A percentile compares a stretch with the other conserved stretches of the same genome.
Conservation (phyloP, 1,139 yeast species). For the Protomyces lactucae-debilis region DNA sequence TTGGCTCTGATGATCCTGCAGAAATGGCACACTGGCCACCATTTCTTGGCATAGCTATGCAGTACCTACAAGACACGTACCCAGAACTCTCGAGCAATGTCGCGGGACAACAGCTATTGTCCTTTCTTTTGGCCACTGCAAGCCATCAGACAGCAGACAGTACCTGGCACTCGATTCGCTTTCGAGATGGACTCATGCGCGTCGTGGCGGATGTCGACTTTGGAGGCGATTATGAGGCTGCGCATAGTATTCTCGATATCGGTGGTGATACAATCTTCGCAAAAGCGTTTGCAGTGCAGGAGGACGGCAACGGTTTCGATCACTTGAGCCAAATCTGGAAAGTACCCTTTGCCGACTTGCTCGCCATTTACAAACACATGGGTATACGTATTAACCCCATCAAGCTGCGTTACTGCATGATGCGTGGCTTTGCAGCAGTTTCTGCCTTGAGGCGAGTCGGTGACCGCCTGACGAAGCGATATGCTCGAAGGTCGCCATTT, state of each 20-base stretch:
- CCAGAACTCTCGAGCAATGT: neutral
- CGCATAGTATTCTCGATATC: conserved; percentile 52
- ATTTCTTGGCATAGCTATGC: conserved; percentile 46
- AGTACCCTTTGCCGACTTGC: conserved; percentile 44
- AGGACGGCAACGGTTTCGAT: conserved; percentile 37
- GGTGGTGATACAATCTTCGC: conserved; percentile 56
- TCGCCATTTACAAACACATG: conserved; percentile 39
- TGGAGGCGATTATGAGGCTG: conserved; percentile 45
- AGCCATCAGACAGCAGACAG: conserved; percentile 58
- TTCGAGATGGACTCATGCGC: conserved; percentile 50
- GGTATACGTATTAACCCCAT: conserved; percentile 39
- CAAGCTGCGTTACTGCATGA: conserved; percentile 46
- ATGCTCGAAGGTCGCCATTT: conserved; percentile 45
- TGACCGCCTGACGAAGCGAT: conserved; percentile 37
- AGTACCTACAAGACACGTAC: conserved; percentile 42
- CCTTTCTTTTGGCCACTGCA: conserved; percentile 52
- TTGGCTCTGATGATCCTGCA: conserved; percentile 43
- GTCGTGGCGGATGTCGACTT: conserved; percentile 50
- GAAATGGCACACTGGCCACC: conserved; percentile 66
- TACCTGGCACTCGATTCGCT: conserved; percentile 58
- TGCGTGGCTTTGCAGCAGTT: conserved; percentile 50
- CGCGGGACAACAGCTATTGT: conserved; percentile 39
- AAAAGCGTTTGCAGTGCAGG: conserved; percentile 40
- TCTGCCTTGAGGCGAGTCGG: conserved; percentile 44
- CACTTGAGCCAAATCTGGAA: conserved; percentile 43